phyloP scores from a whole-genome alignment of 192 early-diverging fungal species.

The Podila verticillata region DNA sequence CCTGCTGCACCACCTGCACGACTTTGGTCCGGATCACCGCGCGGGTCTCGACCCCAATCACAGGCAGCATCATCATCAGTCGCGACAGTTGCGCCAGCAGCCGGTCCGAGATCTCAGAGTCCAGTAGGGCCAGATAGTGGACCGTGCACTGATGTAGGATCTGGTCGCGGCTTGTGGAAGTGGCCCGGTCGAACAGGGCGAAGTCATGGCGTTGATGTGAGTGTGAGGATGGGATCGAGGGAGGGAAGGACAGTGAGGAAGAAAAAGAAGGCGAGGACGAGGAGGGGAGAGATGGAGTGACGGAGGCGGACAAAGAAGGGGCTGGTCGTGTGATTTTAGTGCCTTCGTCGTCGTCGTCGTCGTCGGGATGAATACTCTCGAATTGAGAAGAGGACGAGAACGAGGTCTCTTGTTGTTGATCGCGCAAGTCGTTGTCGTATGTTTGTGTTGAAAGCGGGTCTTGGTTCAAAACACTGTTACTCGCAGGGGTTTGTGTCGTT shows the following conservation, averaged over 20 bases:
- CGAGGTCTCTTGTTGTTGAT: too few species aligned
- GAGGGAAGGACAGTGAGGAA: background rate
- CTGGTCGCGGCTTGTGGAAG: constrained; percentile 8
- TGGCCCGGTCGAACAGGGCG: background rate
- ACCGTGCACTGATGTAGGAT: constrained; percentile 35
- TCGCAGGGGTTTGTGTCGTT: too few species aligned
- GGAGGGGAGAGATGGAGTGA: background rate
- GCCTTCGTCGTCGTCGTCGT: too few species aligned
- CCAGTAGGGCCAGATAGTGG: constrained; percentile 31
- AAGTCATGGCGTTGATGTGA: background rate
- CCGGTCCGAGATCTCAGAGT: constrained; percentile 18
- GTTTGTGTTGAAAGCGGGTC: too few species aligned
- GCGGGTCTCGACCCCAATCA: constrained; percentile 27
- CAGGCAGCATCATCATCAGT: constrained; percentile 38
- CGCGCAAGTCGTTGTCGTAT: too few species aligned
- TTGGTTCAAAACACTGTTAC: too few species aligned
- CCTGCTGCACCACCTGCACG: constrained; percentile 20
- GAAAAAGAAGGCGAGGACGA: background rate
- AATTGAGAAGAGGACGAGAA: too few species aligned
- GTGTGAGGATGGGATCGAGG: background rate
- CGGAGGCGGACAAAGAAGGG: background rate
- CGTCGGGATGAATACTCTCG: too few species aligned
- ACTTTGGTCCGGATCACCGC: constrained; percentile 22
- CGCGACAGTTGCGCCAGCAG: constrained; percentile 16
- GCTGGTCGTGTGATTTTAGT: too few species aligned